Conservation (phyloP, 208 protist genomes). For the Herpetomonas muscarum region DNA sequence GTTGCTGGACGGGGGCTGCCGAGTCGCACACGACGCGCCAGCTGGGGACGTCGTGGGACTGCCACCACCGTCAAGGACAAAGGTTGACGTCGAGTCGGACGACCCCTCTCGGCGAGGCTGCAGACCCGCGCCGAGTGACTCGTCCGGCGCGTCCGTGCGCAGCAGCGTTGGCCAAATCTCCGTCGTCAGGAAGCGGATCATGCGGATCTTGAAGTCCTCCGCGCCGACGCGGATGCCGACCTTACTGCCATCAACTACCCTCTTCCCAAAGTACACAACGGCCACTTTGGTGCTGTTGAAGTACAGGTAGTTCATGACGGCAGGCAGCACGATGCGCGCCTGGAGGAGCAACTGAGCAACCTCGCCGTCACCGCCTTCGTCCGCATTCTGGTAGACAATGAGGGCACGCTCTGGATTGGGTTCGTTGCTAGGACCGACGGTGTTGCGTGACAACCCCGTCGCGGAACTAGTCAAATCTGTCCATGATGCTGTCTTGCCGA, state of each 20-base stretch:
- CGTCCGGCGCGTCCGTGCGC: slow-evolving; percentile 59
- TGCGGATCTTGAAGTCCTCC: slow-evolving; percentile 64
- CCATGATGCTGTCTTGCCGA: slow-evolving; percentile 3
- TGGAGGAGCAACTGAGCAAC: slow-evolving; percentile 33
- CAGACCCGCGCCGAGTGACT: slow-evolving; percentile 30
- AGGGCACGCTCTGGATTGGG: slow-evolving; percentile 19
- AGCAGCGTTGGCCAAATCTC: slow-evolving; percentile 66
- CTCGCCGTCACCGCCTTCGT: slow-evolving; percentile 12
- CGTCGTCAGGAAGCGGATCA: slow-evolving; percentile 53
- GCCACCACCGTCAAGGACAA: too few species aligned
- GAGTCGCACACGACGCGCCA: neutral
- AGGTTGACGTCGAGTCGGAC: too few species aligned
- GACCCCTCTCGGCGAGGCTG: neutral
- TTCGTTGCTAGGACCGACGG: neutral
- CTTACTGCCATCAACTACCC: slow-evolving; percentile 22
- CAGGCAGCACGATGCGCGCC: slow-evolving; percentile 42
- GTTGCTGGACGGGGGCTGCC: too few species aligned
- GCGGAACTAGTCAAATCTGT: slow-evolving; percentile 9
- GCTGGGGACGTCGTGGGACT: slow-evolving; percentile 1
- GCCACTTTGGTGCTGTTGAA: slow-evolving; percentile 43
- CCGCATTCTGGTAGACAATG: slow-evolving; percentile 60
- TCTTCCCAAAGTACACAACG: slow-evolving; percentile 66
- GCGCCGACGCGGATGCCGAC: slow-evolving; percentile 36
- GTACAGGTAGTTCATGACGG: slow-evolving; percentile 68
- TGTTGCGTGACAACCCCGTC: neutral